Percentiles rank a stretch among this genome's conserved stretches.
These are phyloP conservation scores for Colletotrichum shisoi DNA, from an alignment of 2,329 filamentous ascomycete genomes.

Conservation along the genomic window DNA sequence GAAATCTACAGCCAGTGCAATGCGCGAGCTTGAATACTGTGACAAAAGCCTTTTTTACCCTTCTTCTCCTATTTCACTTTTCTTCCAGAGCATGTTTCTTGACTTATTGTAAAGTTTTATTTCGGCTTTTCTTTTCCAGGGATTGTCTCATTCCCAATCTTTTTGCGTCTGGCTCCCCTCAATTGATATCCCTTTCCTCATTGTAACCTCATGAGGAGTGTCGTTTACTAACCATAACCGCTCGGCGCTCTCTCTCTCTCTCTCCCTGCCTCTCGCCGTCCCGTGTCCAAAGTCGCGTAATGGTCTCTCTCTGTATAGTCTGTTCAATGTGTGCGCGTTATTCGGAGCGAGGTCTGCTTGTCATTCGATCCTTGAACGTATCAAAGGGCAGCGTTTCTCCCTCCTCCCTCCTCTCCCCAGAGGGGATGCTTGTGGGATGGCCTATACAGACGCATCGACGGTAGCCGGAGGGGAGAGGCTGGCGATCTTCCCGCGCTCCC, in stretches of 20 bases:
- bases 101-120: not conserved
- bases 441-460: not conserved
- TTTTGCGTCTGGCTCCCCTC: not conserved
- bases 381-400: no score
- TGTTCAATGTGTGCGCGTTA: not conserved
- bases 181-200: conserved; percentile 33
- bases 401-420: no score
- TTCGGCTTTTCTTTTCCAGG: not conserved
- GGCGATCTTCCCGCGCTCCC: not conserved
- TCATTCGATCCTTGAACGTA: not conserved
- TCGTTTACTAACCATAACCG: not conserved
- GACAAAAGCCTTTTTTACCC: not conserved
- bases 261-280: not conserved
- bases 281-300: not conserved
- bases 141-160: not conserved
- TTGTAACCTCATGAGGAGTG: conserved; percentile 9
- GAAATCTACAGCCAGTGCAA: conserved; percentile 14
- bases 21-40: conserved; percentile 2
- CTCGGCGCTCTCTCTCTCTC: not conserved
- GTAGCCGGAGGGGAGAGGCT: not conserved
- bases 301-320: not conserved
- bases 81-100: conserved; percentile 1
- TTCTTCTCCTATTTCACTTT: not conserved
- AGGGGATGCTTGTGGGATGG: no score
- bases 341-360: not conserved